phyloP scores from a whole-genome alignment of 805 yeast species.

The Myxozyma neglecta region DNA sequence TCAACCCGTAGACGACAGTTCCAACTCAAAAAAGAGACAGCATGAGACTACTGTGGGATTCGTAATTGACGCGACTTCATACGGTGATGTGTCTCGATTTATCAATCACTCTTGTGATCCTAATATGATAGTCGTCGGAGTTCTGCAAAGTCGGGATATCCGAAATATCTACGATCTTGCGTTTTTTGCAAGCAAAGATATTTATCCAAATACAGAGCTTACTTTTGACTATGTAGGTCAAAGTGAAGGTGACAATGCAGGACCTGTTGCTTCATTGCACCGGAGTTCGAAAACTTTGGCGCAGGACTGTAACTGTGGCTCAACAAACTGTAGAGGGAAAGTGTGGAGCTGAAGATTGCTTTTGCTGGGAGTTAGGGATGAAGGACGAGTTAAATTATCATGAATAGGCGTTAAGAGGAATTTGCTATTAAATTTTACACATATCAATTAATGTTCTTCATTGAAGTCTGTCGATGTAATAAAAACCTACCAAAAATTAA shows the following conservation, averaged over 20 bases:
- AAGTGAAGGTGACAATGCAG: neutral
- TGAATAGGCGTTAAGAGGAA: no score
- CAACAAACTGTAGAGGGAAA: neutral
- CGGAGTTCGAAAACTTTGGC: neutral
- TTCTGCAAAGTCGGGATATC: neutral
- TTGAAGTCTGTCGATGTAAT: no score
- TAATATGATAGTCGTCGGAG: slow-evolving; percentile 15
- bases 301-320: neutral
- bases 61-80: slow-evolving; percentile 17
- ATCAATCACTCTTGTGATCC: slow-evolving; percentile 30
- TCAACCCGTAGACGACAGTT: slow-evolving; percentile 4
- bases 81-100: slow-evolving; percentile 21
- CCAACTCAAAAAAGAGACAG: neutral
- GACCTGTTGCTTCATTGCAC: neutral
- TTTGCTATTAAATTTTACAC: no score
- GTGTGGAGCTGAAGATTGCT: neutral
- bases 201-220: slow-evolving; percentile 21
- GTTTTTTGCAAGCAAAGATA: slow-evolving; percentile 20
- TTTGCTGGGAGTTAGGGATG: neutral
- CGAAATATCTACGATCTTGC: slow-evolving; percentile 14
- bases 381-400: no score
- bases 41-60: neutral
- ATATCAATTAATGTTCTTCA: no score
- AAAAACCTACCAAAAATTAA: no score
- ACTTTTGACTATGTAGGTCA: slow-evolving; percentile 16